Evolutionary conservation across 768 basidiomycete genomes (phyloP), one percentile per base, ranked within the genome.

Genomic region (Leucosporidium yakuticum): DNA sequence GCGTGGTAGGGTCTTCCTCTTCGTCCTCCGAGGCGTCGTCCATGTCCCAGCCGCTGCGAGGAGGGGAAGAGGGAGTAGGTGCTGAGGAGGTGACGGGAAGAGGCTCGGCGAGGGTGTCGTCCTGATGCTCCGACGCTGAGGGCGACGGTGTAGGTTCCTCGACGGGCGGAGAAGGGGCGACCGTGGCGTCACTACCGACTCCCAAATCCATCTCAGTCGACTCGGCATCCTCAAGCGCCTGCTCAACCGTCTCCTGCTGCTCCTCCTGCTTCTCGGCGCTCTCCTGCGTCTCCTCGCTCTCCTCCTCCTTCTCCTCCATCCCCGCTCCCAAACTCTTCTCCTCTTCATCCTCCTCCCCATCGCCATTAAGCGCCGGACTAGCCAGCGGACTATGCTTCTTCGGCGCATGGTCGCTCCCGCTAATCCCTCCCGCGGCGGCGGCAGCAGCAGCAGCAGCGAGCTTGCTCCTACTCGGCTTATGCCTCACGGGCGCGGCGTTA

Each of bases 141-240:
- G 63, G 63, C 54, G 63, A 64, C 36, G 32, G 44, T 8, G 63
- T 27, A n/a, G 39, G 55, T 15, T 57, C 55, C 11, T 64, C 55
- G 27, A 32, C 44, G 27, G 29, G 23, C 63, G 50, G 29, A n/a
- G 53, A 50, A 31, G 39, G 39, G 6, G 14, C 39, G 17, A 15
- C 14, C 8, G 3, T 7, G 11, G 6, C 8, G 11, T 8, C 3
- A 44, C 8, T 15, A 7, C 8, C 39, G 14, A 44, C 39, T 3
- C 39, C 54, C 23, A 29, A n/a, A 19, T 56, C 63, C 54, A 56
- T 23, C 58, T 20, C 20, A 19, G 60, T 25, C 53, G 8, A 27
- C 48, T 36, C 56, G 25, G 19, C 57, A 19, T 5, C 20, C 11
- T 63, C 39, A 11, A 4, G 31, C 5, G 9, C 39, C 23, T 23